These are phyloP conservation scores for Coniochaeta sp. DNA, from an alignment of 2,329 filamentous ascomycete species.

Conservation along the genomic window DNA sequence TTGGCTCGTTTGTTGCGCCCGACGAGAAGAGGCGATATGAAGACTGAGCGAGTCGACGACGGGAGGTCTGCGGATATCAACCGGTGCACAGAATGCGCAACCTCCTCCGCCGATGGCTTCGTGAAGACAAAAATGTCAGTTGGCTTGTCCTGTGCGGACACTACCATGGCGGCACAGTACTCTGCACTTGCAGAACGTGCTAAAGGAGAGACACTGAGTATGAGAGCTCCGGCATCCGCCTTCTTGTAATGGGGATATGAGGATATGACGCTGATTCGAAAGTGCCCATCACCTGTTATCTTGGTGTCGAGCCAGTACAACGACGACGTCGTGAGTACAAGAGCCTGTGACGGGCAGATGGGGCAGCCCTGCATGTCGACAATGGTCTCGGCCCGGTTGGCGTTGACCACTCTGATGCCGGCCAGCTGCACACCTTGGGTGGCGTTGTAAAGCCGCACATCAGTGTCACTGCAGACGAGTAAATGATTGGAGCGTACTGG, in stretches of 20 bases:
- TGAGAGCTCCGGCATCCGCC: conserved; percentile 27
- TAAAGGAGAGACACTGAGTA: conserved; percentile 27
- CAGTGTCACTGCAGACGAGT: conserved; percentile 6
- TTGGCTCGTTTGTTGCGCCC: background rate
- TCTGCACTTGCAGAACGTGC: conserved; percentile 6
- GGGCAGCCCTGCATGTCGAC: conserved; percentile 48
- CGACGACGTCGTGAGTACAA: conserved; percentile 49
- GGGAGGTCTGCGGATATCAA: background rate
- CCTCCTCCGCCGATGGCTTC: background rate
- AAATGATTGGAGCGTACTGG: conserved; percentile 2
- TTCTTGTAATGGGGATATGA: conserved; percentile 32
- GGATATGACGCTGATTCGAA: conserved; percentile 7
- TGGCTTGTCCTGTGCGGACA: conserved; percentile 13
- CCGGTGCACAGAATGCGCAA: background rate
- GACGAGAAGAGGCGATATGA: background rate
- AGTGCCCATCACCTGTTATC: conserved; percentile 4
- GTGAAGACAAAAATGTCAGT: conserved; percentile 15
- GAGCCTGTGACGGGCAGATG: conserved; percentile 38
- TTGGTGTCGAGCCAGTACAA: conserved; percentile 31
- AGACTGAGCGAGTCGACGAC: background rate
- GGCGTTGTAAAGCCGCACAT: conserved; percentile 6
- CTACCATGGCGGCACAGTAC: conserved; percentile 16
- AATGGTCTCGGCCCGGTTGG: conserved; percentile 33
- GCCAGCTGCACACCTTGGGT: conserved; percentile 2
- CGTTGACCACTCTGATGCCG: conserved; percentile 12